Conservation (phyloP, 257 asterid species). For the Capsicum rhomboideum region DNA sequence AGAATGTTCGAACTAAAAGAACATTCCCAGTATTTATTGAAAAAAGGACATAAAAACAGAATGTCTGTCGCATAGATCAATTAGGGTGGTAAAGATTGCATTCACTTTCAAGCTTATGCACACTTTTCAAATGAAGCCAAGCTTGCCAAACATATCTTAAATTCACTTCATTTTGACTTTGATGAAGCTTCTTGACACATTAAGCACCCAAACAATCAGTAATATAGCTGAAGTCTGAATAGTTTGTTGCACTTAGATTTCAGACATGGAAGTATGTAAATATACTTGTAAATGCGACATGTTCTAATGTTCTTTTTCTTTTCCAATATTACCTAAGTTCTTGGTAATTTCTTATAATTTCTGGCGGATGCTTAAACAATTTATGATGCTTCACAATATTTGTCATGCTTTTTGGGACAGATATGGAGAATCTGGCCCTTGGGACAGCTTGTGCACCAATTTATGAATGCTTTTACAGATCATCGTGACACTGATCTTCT, state of each 20-base stretch:
- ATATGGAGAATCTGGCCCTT: conserved; percentile 95
- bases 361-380: neutral
- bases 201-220: neutral
- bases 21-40: neutral
- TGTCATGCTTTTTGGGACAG: conserved; percentile 29
- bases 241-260: neutral
- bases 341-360: neutral
- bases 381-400: neutral
- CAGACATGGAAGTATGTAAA: neutral
- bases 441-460: conserved; percentile 77
- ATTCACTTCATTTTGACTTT: neutral
- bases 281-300: neutral
- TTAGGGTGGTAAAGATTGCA: neutral
- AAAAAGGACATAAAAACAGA: neutral
- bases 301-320: neutral
- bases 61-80: neutral
- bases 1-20: neutral
- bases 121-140: neutral
- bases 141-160: neutral
- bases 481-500: conserved; percentile 99
- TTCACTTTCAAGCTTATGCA: neutral
- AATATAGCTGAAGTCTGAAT: neutral
- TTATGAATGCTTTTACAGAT: conserved; percentile 96
- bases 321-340: neutral
- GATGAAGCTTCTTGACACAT: neutral